These are phyloP conservation scores for Neonectria punicea DNA, from an alignment of 2,329 filamentous ascomycete species.

Conservation along the genomic window DNA sequence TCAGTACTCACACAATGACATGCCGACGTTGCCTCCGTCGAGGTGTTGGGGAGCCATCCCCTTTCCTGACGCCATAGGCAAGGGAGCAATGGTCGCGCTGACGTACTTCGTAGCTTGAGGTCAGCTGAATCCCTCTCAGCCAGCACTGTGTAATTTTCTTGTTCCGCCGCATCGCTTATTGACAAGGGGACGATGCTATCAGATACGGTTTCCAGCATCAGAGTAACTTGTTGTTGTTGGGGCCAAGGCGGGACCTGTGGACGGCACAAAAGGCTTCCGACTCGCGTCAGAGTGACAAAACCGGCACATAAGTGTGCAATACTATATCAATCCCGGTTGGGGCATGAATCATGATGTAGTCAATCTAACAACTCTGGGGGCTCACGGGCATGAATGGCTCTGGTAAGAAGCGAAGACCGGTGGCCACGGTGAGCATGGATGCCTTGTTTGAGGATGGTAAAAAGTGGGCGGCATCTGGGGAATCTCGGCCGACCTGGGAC, in stretches of 20 bases:
- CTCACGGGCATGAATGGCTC: not conserved
- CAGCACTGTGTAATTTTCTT: slow-evolving; percentile 3
- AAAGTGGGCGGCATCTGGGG: slow-evolving; percentile 5
- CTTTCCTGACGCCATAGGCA: slow-evolving; percentile 4
- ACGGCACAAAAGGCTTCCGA: not conserved
- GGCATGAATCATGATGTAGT: not conserved
- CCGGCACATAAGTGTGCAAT: not conserved
- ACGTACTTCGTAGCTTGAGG: not conserved
- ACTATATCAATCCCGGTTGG: not conserved
- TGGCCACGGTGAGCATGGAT: not conserved
- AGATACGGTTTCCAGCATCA: not conserved
- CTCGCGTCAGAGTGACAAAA: not conserved
- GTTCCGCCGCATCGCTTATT: slow-evolving; percentile 9
- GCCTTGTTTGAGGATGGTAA: not conserved
- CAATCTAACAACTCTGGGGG: slow-evolving; percentile 5
- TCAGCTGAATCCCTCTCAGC: slow-evolving; percentile 4
- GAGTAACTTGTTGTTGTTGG: not conserved
- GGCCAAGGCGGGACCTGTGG: not conserved
- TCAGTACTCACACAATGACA: slow-evolving; percentile 14
- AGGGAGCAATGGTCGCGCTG: not conserved
- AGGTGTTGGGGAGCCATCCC: slow-evolving; percentile 6
- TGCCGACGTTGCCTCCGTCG: slow-evolving; percentile 13
- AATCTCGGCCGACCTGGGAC: slow-evolving; percentile 7
- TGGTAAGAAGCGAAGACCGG: not conserved
- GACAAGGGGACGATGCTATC: not conserved